A percentile compares a stretch with the other conserved stretches of the same genome.
Conservation (phyloP, 2,329 filamentous ascomycete species). For the Endothia cerciana region DNA sequence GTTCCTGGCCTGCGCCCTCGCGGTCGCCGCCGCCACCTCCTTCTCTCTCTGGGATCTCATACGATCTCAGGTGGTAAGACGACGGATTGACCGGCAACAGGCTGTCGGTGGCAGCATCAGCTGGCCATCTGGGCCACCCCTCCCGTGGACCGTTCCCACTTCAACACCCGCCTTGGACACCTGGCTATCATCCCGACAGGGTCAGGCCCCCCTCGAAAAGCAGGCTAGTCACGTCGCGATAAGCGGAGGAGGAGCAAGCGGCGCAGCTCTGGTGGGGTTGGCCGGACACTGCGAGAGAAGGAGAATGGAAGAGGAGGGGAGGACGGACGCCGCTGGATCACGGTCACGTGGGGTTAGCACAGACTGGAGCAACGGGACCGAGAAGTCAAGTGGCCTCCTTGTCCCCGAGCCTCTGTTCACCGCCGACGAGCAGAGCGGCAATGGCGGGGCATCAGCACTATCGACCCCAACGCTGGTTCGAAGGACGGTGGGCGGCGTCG, state of each 20-base stretch:
- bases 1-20: background rate
- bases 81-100: background rate
- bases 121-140: slow-evolving; percentile 7
- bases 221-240: slow-evolving; percentile 19
- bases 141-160: slow-evolving; percentile 4
- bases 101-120: background rate
- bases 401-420: slow-evolving; percentile 7
- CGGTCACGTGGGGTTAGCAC: slow-evolving; percentile 38
- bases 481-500: slow-evolving; percentile 6
- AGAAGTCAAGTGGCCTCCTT: slow-evolving; percentile 21
- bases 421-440: slow-evolving; percentile 14
- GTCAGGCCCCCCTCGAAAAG: slow-evolving; percentile 23
- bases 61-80: slow-evolving; percentile 4
- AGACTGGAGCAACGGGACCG: slow-evolving; percentile 28
- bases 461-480: background rate
- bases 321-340: slow-evolving; percentile 7
- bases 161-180: background rate
- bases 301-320: slow-evolving; percentile 34
- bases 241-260: slow-evolving; percentile 25
- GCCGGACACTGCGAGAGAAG: slow-evolving; percentile 23
- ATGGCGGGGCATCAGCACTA: slow-evolving; percentile 16
- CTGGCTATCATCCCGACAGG: slow-evolving; percentile 17
- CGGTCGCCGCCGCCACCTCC: slow-evolving; percentile 1
- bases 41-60: slow-evolving; percentile 1
- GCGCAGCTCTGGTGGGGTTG: slow-evolving; percentile 28